These are phyloP conservation scores for Torulaspora franciscae DNA, from an alignment of 805 yeast genomes.

Conservation along the genomic window DNA sequence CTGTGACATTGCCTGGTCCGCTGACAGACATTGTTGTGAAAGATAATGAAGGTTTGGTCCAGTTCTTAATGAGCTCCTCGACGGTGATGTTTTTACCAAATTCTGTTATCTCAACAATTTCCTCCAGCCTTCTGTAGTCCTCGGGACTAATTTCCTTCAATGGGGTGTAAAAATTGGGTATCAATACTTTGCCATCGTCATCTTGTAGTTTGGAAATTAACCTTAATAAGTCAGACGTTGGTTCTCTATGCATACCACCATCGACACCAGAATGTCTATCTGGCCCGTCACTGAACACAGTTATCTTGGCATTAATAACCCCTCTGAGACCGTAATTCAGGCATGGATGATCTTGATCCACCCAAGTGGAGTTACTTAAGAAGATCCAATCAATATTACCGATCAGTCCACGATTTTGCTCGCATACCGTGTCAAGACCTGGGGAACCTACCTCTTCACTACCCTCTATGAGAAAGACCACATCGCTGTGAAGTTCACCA, in stretches of 20 bases:
- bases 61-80: conserved; percentile 62
- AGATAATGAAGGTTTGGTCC: conserved; percentile 89
- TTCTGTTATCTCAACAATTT: conserved; percentile 45
- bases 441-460: conserved; percentile 92
- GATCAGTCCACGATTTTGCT: conserved; percentile 45
- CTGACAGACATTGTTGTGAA: conserved; percentile 79
- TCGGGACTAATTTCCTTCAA: conserved; percentile 51
- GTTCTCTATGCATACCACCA: conserved; percentile 88
- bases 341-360: conserved; percentile 84
- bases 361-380: conserved; percentile 89
- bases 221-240: conserved; percentile 78
- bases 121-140: conserved; percentile 59
- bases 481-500: conserved; percentile 57
- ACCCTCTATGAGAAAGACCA: conserved; percentile 84
- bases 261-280: conserved; percentile 96
- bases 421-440: conserved; percentile 73
- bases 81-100: conserved; percentile 33
- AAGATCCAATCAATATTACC: conserved; percentile 84
- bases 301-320: conserved; percentile 73
- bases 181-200: conserved; percentile 49
- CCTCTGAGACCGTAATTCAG: conserved; percentile 93
- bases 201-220: conserved; percentile 59
- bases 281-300: conserved; percentile 65
- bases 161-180: conserved; percentile 71
- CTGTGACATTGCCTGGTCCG: conserved; percentile 86